phyloP scores from a whole-genome alignment of 2,329 filamentous ascomycete genomes.

The Arachnomyces sp. region DNA sequence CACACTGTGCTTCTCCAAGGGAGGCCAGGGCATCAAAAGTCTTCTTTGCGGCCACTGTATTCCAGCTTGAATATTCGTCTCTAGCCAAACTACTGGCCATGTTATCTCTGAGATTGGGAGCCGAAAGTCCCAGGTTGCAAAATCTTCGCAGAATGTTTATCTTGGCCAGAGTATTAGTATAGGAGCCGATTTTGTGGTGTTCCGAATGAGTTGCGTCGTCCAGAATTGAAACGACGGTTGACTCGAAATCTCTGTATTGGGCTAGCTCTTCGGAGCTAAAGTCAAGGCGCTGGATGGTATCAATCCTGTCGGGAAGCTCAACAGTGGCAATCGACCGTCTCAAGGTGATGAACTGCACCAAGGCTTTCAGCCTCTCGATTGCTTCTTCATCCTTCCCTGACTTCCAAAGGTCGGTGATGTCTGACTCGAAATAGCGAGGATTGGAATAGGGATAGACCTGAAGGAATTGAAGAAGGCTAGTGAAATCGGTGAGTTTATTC shows the following conservation, averaged over 20 bases:
- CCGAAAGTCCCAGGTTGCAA: too few relatives aligned
- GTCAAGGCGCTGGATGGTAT: slow-evolving; percentile 1
- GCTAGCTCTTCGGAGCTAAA: slow-evolving; percentile 12
- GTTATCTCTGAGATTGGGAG: too few relatives aligned
- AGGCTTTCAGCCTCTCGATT: slow-evolving; percentile 63
- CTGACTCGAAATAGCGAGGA: slow-evolving; percentile 63
- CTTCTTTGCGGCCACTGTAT: too few relatives aligned
- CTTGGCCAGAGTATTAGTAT: too few relatives aligned
- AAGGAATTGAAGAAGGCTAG: slow-evolving; percentile 77
- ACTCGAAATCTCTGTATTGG: neutral
- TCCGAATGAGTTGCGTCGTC: too few relatives aligned
- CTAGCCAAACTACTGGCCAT: too few relatives aligned
- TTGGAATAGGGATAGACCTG: slow-evolving; percentile 80
- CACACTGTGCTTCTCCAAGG: too few relatives aligned
- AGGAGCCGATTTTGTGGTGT: too few relatives aligned
- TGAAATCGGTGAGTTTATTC: slow-evolving; percentile 84
- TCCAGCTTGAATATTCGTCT: too few relatives aligned
- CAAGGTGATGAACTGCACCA: slow-evolving; percentile 91
- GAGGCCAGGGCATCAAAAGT: too few relatives aligned
- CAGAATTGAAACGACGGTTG: too few relatives aligned
- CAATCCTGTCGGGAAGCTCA: slow-evolving; percentile 53
- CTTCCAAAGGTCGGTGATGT: slow-evolving; percentile 82
- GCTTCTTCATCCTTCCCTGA: slow-evolving; percentile 70
- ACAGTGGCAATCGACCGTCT: slow-evolving; percentile 89
- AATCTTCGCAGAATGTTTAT: too few relatives aligned